phyloP scores from a whole-genome alignment of 352 stramenopile genomes.

The Globisporangium uncinulatum region DNA sequence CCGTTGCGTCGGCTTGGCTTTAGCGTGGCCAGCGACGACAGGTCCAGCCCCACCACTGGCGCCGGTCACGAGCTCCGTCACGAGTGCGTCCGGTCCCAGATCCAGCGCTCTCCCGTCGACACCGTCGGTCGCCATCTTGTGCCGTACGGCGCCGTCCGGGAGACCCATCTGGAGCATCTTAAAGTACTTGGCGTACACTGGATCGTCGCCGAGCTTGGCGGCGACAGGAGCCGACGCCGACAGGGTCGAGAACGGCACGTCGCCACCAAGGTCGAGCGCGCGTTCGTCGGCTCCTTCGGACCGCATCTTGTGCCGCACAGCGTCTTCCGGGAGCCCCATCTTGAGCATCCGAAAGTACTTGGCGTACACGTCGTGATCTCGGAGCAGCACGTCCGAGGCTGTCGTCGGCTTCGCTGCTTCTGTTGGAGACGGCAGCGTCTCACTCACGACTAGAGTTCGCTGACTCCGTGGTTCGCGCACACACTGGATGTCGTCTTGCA shows the following conservation, averaged over 20 bases:
- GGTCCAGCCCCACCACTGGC: background rate
- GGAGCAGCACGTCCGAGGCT: slow-evolving; percentile 18
- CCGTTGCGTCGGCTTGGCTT: slow-evolving; percentile 22
- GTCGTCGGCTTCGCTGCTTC: slow-evolving; percentile 1
- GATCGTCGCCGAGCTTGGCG: slow-evolving; percentile 47
- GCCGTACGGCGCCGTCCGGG: slow-evolving; percentile 68
- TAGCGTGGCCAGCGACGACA: background rate
- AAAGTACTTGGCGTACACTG: slow-evolving; percentile 85
- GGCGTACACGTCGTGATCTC: slow-evolving; percentile 44
- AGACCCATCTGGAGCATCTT: slow-evolving; percentile 93
- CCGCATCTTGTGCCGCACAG: slow-evolving; percentile 84
- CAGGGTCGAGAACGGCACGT: slow-evolving; percentile 40
- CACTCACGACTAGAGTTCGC: background rate
- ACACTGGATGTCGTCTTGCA: slow-evolving; percentile 63
- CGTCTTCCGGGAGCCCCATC: slow-evolving; percentile 78
- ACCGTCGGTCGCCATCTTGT: slow-evolving; percentile 69
- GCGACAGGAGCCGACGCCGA: slow-evolving; percentile 7
- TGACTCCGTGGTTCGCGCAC: slow-evolving; percentile 23
- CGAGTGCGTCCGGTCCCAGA: slow-evolving; percentile 48
- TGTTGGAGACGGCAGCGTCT: slow-evolving; percentile 3
- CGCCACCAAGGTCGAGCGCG: slow-evolving; percentile 49
- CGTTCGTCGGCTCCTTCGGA: slow-evolving; percentile 38
- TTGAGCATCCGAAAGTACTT: slow-evolving; percentile 95
- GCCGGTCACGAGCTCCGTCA: slow-evolving; percentile 26
- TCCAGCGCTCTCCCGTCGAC: slow-evolving; percentile 56